Evolutionary conservation across 345 rosid species (phyloP), one percentile per base, ranked within the genome.

Genomic region (Eucalyptus urophylla): DNA sequence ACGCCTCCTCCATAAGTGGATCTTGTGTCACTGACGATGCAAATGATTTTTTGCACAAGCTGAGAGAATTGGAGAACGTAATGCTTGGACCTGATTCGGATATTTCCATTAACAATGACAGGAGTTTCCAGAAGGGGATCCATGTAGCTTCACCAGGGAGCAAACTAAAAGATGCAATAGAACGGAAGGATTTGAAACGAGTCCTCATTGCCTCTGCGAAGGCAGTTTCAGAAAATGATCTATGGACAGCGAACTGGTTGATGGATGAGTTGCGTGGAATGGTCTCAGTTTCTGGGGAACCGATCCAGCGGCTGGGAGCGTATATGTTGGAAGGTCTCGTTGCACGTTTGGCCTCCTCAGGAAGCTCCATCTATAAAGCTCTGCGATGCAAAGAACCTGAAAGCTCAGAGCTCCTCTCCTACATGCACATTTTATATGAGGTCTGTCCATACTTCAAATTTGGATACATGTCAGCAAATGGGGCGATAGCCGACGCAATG

Each of bases 401-500:
- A 21, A 95, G 97, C 51, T 88, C 93, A 8, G 97, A 96, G 12
- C 93, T 97, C 50, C 93, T 96, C 81, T 95, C 99, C 43, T 95
- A 95, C 91, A 94, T 96, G 95, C 94, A 94, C 91, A 92, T 96
- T 89, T 94, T 96, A 44, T 95, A 96, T 47, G 99, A 96, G 94
- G 97, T 96, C 60, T 97, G 99, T 53, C 99, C 99, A 33, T 97
- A 96, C 92, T 94, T 97, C 91, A 97, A 96, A 90, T 97, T 97
- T 40, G 99, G 99, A 3, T 97, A 96, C 94, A 96, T 97, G 97
- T 96, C 99, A 47, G 99, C 98, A 10, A 97, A 96, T 89, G 99
- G 99, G 85, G 99, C 99, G 4, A 95, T 97, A 44, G 99, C 99
- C 22, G 99, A 96, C 92, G 99, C 99, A 90, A 96, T 96, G 98